Evolutionary conservation across 148 eudicot species (phyloP).

Genomic region (Hydrangea macrophylla): DNA sequence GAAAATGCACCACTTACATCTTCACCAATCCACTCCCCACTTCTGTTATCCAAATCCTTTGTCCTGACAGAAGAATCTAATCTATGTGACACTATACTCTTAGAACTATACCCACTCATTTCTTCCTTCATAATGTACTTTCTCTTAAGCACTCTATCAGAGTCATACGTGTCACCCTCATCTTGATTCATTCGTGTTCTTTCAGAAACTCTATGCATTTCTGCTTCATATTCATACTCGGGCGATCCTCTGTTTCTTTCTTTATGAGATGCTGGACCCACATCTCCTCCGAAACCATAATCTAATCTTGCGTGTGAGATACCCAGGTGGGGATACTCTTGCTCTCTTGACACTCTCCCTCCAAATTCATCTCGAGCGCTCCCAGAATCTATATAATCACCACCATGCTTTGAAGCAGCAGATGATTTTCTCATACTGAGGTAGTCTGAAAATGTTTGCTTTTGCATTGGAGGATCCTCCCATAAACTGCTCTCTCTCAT

Average conservation of each 20-base stretch:
- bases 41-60: constrained; percentile 16
- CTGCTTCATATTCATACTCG: constrained; percentile 19
- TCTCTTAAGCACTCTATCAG: constrained; percentile 23
- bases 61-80: constrained; percentile 4
- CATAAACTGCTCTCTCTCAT: constrained; percentile 11
- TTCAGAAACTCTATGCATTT: constrained; percentile 15
- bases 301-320: constrained; percentile 17
- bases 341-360: constrained; percentile 24
- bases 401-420: constrained; percentile 17
- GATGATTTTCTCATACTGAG: constrained; percentile 21
- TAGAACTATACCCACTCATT: constrained; percentile 14
- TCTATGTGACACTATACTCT: constrained; percentile 13
- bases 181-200: constrained; percentile 15
- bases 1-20: constrained; percentile 19
- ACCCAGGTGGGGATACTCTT: constrained; percentile 18
- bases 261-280: constrained; percentile 17
- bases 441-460: constrained; percentile 19
- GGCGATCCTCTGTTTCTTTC: constrained; percentile 30
- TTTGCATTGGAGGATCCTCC: constrained; percentile 24
- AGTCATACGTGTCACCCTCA: constrained; percentile 20
- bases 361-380: constrained; percentile 25
- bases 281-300: constrained; percentile 32
- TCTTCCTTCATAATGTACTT: constrained; percentile 27
- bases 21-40: constrained; percentile 26
- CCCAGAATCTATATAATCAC: constrained; percentile 27